Conservation (phyloP, 2,329 filamentous ascomycete species). For the Pseudocercospora cruenta region DNA sequence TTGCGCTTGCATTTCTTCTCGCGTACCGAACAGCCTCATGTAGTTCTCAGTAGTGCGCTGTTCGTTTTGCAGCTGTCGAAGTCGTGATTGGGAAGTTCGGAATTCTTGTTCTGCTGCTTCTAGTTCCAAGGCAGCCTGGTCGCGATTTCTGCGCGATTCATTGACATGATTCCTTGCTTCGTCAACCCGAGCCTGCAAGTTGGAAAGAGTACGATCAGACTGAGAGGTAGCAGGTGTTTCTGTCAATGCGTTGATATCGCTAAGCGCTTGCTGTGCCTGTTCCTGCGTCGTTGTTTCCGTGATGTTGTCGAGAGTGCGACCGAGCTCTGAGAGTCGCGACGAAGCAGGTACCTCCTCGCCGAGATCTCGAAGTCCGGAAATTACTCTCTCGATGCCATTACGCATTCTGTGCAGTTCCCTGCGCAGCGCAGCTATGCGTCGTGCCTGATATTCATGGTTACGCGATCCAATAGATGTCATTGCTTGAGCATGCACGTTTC, state of each 20-base stretch:
- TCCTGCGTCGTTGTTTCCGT: conserved; percentile 26
- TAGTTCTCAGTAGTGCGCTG: conserved; percentile 43
- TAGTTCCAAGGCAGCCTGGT: conserved; percentile 39
- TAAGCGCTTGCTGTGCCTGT: conserved; percentile 29
- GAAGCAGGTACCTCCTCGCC: conserved; percentile 41
- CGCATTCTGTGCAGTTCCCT: conserved; percentile 43
- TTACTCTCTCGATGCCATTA: conserved; percentile 43
- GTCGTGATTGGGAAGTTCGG: conserved; percentile 34
- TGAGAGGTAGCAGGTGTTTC: conserved; percentile 21
- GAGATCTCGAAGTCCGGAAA: conserved; percentile 41
- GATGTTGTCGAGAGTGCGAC: conserved; percentile 37
- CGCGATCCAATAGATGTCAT: conserved; percentile 35
- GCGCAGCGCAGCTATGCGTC: conserved; percentile 42
- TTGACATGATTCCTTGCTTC: conserved; percentile 37
- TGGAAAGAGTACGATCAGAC: conserved; percentile 31
- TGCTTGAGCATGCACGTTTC: conserved; percentile 33
- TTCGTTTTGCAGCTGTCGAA: conserved; percentile 41
- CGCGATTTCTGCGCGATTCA: conserved; percentile 37
- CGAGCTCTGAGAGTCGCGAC: conserved; percentile 34
- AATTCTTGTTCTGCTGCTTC: conserved; percentile 40
- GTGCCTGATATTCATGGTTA: conserved; percentile 40
- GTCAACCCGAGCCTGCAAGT: conserved; percentile 37
- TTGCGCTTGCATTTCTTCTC: conserved; percentile 51
- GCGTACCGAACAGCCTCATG: conserved; percentile 49
- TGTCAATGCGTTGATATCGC: conserved; percentile 29